Evolutionary conservation across 805 yeast genomes (phyloP).

Genomic region (Lipomyces yamadae): DNA sequence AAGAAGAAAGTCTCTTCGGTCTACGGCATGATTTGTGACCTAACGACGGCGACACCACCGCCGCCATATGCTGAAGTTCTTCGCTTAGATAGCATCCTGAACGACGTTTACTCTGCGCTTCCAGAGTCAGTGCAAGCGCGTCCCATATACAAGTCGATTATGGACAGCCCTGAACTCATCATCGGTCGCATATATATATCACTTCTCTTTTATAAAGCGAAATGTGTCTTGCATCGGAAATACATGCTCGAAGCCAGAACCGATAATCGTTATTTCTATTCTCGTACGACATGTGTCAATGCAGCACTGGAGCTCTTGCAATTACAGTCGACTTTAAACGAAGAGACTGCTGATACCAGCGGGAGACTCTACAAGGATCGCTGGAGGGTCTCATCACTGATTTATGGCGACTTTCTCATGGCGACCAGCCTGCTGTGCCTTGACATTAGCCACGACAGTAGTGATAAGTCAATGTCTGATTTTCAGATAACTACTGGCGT

Average conservation of each 20-base stretch:
- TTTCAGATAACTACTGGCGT: constrained; percentile 15
- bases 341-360: constrained; percentile 15
- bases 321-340: constrained; percentile 26
- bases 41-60: background rate
- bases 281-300: constrained; percentile 37
- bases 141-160: background rate
- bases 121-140: background rate
- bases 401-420: constrained; percentile 27
- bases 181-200: background rate
- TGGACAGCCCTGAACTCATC: background rate
- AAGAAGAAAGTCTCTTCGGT: background rate
- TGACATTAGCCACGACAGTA: constrained; percentile 20
- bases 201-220: background rate
- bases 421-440: constrained; percentile 33
- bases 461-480: constrained; percentile 19
- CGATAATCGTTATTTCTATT: constrained; percentile 33
- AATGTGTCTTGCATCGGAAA: background rate
- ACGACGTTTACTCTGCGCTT: background rate
- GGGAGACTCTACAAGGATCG: constrained; percentile 20
- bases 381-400: constrained; percentile 24
- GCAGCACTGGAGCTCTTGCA: constrained; percentile 31
- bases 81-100: background rate
- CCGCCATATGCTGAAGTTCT: background rate
- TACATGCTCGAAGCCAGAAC: background rate
- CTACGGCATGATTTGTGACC: background rate